phyloP scores from a whole-genome alignment of 2,329 filamentous ascomycete genomes.

The Alternaria longipes region DNA sequence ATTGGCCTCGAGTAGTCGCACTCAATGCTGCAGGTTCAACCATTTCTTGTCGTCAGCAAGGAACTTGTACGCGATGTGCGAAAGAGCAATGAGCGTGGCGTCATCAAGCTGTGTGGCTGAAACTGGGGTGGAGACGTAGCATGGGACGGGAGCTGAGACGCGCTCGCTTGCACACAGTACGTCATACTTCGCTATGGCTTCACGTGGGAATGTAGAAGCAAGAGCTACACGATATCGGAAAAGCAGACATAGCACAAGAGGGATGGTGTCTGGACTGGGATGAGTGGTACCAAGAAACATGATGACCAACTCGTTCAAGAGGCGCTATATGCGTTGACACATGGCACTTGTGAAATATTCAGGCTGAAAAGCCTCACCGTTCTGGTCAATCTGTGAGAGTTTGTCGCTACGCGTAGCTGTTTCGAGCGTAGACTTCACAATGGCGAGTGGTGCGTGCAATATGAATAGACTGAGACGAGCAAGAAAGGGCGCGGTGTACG shows the following conservation, averaged over 20 bases:
- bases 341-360: background rate
- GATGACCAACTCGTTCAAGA: background rate
- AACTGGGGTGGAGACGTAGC: too few relatives aligned
- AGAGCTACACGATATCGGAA: background rate
- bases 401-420: background rate
- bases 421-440: background rate
- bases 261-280: constrained; percentile 4
- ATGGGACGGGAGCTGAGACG: too few relatives aligned
- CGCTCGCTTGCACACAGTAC: background rate
- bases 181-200: background rate
- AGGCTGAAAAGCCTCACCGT: background rate
- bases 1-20: background rate
- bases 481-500: constrained; percentile 4
- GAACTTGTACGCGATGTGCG: constrained; percentile 4
- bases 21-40: background rate
- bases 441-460: constrained; percentile 1
- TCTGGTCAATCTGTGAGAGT: background rate
- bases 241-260: constrained; percentile 2
- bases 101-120: background rate
- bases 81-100: background rate
- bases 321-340: background rate
- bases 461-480: constrained; percentile 12
- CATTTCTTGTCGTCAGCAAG: background rate
- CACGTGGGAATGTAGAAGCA: background rate
- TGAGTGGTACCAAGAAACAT: background rate